These are phyloP conservation scores for Fonsecaea erecta DNA, from an alignment of 2,329 filamentous ascomycete species.

Conservation along the genomic window DNA sequence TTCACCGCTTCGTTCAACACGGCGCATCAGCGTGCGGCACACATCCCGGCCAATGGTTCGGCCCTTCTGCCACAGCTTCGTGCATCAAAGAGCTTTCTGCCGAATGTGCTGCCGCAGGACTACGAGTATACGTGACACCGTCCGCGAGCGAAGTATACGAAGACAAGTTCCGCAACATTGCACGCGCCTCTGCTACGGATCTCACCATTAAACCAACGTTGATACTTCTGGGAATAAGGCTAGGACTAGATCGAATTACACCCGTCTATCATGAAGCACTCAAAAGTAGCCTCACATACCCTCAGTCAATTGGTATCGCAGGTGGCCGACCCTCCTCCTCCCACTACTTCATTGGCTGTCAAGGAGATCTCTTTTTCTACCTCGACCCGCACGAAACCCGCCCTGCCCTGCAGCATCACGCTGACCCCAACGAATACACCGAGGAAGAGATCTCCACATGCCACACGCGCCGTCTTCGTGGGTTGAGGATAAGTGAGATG, in stretches of 20 bases:
- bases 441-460: constrained; percentile 78
- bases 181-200: constrained; percentile 61
- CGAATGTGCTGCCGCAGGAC: constrained; percentile 61
- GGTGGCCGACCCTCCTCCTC: constrained; percentile 92
- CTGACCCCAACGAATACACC: constrained; percentile 57
- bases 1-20: constrained; percentile 90
- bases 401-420: constrained; percentile 69
- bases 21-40: constrained; percentile 88
- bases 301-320: constrained; percentile 93
- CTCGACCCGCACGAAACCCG: constrained; percentile 91
- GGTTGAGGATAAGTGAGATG: constrained; percentile 87
- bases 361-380: constrained; percentile 85
- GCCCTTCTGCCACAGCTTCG: constrained; percentile 90
- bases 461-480: constrained; percentile 82
- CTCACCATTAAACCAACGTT: constrained; percentile 80
- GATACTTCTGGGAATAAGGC: constrained; percentile 82
- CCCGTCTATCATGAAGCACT: constrained; percentile 95
- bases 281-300: constrained; percentile 79
- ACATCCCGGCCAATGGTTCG: constrained; percentile 97
- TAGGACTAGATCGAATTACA: constrained; percentile 93
- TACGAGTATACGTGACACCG: constrained; percentile 86
- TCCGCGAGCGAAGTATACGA: constrained; percentile 93
- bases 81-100: constrained; percentile 86
- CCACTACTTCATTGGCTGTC: constrained; percentile 74
- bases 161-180: constrained; percentile 79